These are phyloP conservation scores for Aspergillus viridinutans DNA, from an alignment of 2,329 filamentous ascomycete genomes.

Conservation along the genomic window DNA sequence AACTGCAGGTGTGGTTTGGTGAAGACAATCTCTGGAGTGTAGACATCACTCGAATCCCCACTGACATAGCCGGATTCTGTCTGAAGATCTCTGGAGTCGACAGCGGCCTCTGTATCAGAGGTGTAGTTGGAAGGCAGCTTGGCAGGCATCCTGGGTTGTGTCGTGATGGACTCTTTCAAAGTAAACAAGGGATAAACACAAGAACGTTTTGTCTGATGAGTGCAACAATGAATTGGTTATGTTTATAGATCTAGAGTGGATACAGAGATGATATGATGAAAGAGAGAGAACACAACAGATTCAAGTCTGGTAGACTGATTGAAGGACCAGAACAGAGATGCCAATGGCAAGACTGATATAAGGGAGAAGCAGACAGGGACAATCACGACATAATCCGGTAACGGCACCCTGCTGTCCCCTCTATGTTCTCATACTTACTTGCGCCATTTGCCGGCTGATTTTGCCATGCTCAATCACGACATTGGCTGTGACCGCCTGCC, in stretches of 20 bases:
- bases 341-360: slow-evolving; percentile 25
- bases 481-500: slow-evolving; percentile 28
- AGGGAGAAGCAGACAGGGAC: slow-evolving; percentile 19
- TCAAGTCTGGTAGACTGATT: slow-evolving; percentile 8
- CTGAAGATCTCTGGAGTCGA: slow-evolving; percentile 51
- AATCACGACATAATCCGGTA: slow-evolving; percentile 32
- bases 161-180: background rate
- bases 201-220: slow-evolving; percentile 2
- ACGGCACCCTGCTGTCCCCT: slow-evolving; percentile 20
- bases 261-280: slow-evolving; percentile 4
- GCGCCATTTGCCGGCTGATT: slow-evolving; percentile 17
- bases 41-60: slow-evolving; percentile 58
- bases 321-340: slow-evolving; percentile 13
- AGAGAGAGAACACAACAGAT: slow-evolving; percentile 1
- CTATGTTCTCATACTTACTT: slow-evolving; percentile 16
- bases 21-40: slow-evolving; percentile 74
- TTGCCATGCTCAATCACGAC: slow-evolving; percentile 27
- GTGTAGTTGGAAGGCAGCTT: slow-evolving; percentile 35
- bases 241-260: slow-evolving; percentile 5
- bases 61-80: slow-evolving; percentile 80
- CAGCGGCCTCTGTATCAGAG: slow-evolving; percentile 29
- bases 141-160: slow-evolving; percentile 32
- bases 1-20: slow-evolving; percentile 83
- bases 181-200: slow-evolving; percentile 3
- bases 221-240: background rate